Base-by-base conservation (phyloP, 148 eudicot species). In the Camellia lanceoleosa region DNA sequence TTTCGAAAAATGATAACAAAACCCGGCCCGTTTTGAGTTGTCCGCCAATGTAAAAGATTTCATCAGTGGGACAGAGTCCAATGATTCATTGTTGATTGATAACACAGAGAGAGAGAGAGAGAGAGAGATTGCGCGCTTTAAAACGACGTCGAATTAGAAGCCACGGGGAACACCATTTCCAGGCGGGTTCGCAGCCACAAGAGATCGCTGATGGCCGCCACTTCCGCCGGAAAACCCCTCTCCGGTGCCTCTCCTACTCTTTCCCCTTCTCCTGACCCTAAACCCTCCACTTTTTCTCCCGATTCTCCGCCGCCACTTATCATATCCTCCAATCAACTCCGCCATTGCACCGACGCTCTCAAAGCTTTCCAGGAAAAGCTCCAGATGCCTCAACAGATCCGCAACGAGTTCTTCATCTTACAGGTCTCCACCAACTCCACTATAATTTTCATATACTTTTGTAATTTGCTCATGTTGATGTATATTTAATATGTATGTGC, bases 341-440 rank as follows among this genome's bases (percentile, higher is more conserved):
- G 86, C 1, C 20, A 77, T 82, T 93, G 94, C 81, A 81, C 83
- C 58, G 86, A 83, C 60, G 97, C 98, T 73, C 88, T 93, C 67
- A 43, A 74, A 7, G 71, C 78, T 54, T 81, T 95, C 76, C 88
- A 86, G 77, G 73, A 80, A 13, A 93, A 92, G 80, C 47, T 87
- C n/a, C 78, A 73, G 63, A 65, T 73, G 42, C 87, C 86, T 20
- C 76, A 79, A 2, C 44, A 73, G 60, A 86, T 93, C 78, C 78
- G 12, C 42, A 82, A 84, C 16, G 98, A 95, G 86, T 95, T 95
- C 91, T 47, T 71, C 2, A 66, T 78, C 72, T 86, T 93, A 68
- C 88, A 95, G 92, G 98, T 94, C 72, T 69, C 9, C 60, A 9
- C 56, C 46, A 0, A 5, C 0, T 43, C 61, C 52, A 54, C 49